These are phyloP conservation scores for Tephrocybe rancida DNA, from an alignment of 768 basidiomycete species.

Conservation along the genomic window DNA sequence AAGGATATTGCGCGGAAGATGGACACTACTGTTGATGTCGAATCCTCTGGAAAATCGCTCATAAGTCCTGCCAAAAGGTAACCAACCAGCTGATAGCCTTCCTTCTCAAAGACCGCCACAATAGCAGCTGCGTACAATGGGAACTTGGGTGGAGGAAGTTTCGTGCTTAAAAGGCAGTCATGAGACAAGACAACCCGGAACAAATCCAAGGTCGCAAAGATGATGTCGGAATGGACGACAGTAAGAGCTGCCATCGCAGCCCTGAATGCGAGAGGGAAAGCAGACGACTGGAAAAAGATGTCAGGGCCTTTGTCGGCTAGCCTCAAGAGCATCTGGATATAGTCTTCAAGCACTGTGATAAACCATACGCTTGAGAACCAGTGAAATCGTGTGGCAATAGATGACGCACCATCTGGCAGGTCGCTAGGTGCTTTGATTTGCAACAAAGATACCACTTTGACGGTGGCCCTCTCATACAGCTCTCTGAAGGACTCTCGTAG, in stretches of 20 bases:
- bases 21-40: conserved; percentile 68
- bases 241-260: conserved; percentile 78
- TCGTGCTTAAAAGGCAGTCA: conserved; percentile 57
- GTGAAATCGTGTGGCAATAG: background rate
- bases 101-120: conserved; percentile 59
- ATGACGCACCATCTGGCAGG: conserved; percentile 82
- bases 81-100: conserved; percentile 72
- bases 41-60: conserved; percentile 88
- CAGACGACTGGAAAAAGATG: conserved; percentile 75
- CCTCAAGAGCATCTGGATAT: conserved; percentile 76
- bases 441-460: conserved; percentile 67
- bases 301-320: conserved; percentile 71
- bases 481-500: conserved; percentile 61
- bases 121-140: conserved; percentile 65
- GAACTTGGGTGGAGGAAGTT: conserved; percentile 58
- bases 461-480: conserved; percentile 77
- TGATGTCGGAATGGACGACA: conserved; percentile 79
- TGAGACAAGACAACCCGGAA: conserved; percentile 77
- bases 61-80: conserved; percentile 78
- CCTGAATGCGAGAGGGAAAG: conserved; percentile 78
- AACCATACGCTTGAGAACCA: background rate
- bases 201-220: conserved; percentile 82
- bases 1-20: conserved; percentile 72
- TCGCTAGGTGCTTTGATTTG: conserved; percentile 69
- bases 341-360: conserved; percentile 87